Evolutionary conservation across 352 stramenopile genomes (phyloP), one percentile per base, ranked within the genome.

Genomic region (Plasmopara muralis): DNA sequence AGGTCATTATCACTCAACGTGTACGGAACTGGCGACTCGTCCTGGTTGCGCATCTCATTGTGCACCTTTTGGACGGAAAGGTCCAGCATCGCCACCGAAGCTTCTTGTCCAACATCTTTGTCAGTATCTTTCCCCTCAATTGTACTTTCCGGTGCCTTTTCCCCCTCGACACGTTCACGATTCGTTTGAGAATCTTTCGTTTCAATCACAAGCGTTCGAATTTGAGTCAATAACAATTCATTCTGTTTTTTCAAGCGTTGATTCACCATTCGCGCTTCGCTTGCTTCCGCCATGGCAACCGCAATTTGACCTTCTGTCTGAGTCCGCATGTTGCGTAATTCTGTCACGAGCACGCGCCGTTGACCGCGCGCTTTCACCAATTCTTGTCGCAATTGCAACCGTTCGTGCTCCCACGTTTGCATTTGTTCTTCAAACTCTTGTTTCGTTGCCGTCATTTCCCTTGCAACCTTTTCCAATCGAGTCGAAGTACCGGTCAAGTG

Each of bases 191-290:
- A 74, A 16, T 66, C 66, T 50, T 68, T 61, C 14, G 70, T 62
- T 53, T 88, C 78, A 40, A 86, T 72, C 14, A 89, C 79, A 0
- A 93, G 61, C 18, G 79, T 79, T 28, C 78, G 62, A 42, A 93
- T 90, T 42, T 93, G 82, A 5, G 73, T 90, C 40, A 93, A 31
- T 28, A 93, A 43, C 37, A 93, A 52, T 50, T 89, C 79, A 46
- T 93, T 93, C 53, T 93, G 82, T 54, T 78, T 85, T 50, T 93
- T 90, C 47, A 93, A 51, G 4, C 82, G 66, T 34, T 70, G 76
- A 48, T 93, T 90, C 42, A 90, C 82, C 82, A 93, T 93, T n/a
- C 82, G 73, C n/a, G 82, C 75, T 52, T 93, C 82, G 39, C 66
- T 84, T 4, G 82, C 82, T 73, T 93, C 82, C 5, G 82, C 82